phyloP scores from a whole-genome alignment of 2,329 filamentous ascomycete genomes.

The Microdochium trichocladiopsis region DNA sequence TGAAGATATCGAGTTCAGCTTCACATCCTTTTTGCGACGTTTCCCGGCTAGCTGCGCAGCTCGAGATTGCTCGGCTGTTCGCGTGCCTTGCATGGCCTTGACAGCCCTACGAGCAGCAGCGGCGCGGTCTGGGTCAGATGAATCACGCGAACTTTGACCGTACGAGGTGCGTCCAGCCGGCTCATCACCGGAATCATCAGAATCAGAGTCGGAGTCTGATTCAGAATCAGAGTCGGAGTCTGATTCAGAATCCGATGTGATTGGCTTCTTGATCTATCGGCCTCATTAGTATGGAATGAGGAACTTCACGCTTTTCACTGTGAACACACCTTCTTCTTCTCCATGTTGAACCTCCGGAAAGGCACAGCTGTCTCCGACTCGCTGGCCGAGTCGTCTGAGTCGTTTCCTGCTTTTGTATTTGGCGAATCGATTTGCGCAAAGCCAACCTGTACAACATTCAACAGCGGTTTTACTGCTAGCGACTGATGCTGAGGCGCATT shows the following conservation, averaged over 20 bases:
- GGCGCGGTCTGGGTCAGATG: constrained; percentile 30
- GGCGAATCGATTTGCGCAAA: constrained; percentile 34
- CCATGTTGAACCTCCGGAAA: constrained; percentile 23
- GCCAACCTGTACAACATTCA: constrained; percentile 56
- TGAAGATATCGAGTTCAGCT: constrained; percentile 60
- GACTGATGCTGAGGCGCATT: constrained; percentile 33
- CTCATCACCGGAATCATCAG: constrained; percentile 12
- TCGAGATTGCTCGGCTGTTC: constrained; percentile 38
- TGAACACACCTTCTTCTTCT: constrained; percentile 17
- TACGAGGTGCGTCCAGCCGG: constrained; percentile 18
- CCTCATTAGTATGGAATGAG: neutral
- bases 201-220: constrained; percentile 23
- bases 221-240: constrained; percentile 26
- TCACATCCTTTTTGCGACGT: constrained; percentile 59
- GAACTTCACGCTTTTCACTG: neutral
- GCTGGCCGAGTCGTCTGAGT: constrained; percentile 11
- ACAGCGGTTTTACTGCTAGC: constrained; percentile 21
- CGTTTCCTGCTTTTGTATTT: constrained; percentile 9
- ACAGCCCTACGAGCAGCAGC: neutral
- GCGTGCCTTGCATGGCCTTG: constrained; percentile 33
- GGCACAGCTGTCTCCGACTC: constrained; percentile 7
- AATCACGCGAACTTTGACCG: constrained; percentile 29
- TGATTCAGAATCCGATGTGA: constrained; percentile 24
- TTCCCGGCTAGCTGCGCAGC: constrained; percentile 47
- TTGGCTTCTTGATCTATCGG: neutral